Percentiles rank a stretch among this genome's conserved stretches.
phyloP scores from a whole-genome alignment of 2,329 filamentous ascomycete genomes.

The Fusarium temperatum region DNA sequence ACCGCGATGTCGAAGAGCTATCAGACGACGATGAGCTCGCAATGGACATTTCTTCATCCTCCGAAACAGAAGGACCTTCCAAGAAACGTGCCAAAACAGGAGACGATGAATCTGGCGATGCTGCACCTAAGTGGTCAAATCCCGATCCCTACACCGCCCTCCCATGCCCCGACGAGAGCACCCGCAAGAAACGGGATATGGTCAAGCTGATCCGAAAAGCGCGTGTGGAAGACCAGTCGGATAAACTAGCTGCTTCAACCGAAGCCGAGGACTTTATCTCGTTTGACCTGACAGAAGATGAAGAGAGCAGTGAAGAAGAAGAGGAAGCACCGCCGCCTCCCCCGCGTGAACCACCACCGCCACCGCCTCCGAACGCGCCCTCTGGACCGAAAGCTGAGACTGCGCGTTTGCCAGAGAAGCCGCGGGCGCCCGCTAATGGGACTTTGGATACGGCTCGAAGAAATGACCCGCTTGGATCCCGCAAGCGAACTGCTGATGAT shows the following conservation, averaged over 20 bases:
- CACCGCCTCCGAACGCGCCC: constrained; percentile 36
- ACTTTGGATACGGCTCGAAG: background rate
- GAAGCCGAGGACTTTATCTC: constrained; percentile 89
- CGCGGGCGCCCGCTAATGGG: background rate
- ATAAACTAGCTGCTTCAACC: constrained; percentile 60
- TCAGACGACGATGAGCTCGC: constrained; percentile 71
- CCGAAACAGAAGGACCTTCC: constrained; percentile 51
- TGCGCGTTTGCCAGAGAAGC: background rate
- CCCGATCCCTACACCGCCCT: constrained; percentile 92
- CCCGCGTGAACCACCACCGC: constrained; percentile 14
- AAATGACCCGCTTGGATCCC: constrained; percentile 64
- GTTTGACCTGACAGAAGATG: constrained; percentile 73
- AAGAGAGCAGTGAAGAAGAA: constrained; percentile 48
- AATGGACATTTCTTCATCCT: constrained; percentile 66
- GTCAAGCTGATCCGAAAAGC: constrained; percentile 93
- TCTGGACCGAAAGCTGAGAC: constrained; percentile 39
- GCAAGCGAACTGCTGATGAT: constrained; percentile 80
- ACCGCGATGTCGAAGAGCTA: constrained; percentile 63
- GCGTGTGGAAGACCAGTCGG: constrained; percentile 67
- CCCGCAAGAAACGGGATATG: constrained; percentile 83
- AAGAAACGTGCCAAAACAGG: constrained; percentile 47
- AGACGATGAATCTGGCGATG: constrained; percentile 50
- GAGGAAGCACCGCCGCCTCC: constrained; percentile 27
- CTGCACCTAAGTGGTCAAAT: constrained; percentile 87
- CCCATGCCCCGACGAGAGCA: constrained; percentile 78